Evolutionary conservation across 1,284 basidiomycete genomes (phyloP), one percentile per base, ranked within the genome.

Genomic region (Sanghuangporus baumii): DNA sequence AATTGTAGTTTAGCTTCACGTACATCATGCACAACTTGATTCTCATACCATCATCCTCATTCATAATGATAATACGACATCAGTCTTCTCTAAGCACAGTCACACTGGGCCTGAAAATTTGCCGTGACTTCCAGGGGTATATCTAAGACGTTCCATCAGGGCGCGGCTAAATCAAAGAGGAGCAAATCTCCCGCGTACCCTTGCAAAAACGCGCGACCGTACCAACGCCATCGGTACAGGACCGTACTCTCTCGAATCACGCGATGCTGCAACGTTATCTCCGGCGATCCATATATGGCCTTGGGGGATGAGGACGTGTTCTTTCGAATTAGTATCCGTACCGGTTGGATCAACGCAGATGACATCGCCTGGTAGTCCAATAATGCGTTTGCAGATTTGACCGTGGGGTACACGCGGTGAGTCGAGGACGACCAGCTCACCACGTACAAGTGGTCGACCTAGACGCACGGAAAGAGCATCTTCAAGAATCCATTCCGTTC

Each of bases 221-320:
- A 98, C 77, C 54, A 98, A 78, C 2, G 85, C 91, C 65, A 95
- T 81, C 0, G 96, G 89, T 0, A 99, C 89, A 6, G 96, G 96
- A 0, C 96, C 96, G 75, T 98, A 98, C 48, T 82, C 77, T 62
- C 96, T 81, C 34, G 94, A 98, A 75, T 98, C 96, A 8, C 87
- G 86, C 50, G 93, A 95, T 68, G 83, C 84, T 36, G 83, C 79
- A 62, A 91, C 78, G 69, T 99, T 99, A 77, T 99, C 96, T 12
- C 96, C 96, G 34, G 81, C 84, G 50, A 97, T 79, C 96, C 96
- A 99, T n/a, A 98, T 74, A 73, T 95, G 91, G 1, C 92, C 92
- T 69, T 83, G 83, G 1, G 94, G 93, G 7, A 96, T 76, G 34
- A 87, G 72, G 16, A 93, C 81, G 69, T 92, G 91, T 70, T 88